These are phyloP conservation scores for Adansonia grandidieri DNA, from an alignment of 441 rosid genomes.

Conservation along the genomic window DNA sequence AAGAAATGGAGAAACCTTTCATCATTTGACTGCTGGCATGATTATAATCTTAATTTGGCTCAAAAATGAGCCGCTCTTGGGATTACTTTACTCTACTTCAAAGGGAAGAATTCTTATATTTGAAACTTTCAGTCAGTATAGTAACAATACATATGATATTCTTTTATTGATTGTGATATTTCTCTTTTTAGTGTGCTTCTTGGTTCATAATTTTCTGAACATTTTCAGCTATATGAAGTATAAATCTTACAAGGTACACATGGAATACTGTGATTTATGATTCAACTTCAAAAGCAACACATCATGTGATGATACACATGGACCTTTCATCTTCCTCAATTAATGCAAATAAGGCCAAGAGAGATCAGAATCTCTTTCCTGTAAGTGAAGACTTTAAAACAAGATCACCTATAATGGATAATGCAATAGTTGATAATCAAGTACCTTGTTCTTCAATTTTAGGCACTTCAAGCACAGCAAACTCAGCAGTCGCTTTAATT, in stretches of 20 bases:
- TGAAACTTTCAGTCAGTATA: neutral
- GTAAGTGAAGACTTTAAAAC: neutral
- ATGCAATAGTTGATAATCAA: conserved; percentile 9
- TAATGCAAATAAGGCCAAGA: neutral
- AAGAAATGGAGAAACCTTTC: neutral
- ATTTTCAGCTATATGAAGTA: neutral
- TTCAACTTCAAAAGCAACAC: conserved; percentile 10
- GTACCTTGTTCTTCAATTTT: conserved; percentile 81
- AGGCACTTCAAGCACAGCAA: conserved; percentile 87
- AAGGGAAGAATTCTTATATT: neutral
- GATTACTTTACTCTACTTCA: neutral
- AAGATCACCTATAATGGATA: conserved; percentile 1
- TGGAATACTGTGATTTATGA: neutral
- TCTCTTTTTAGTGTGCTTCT: neutral
- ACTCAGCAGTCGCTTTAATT: conserved; percentile 75
- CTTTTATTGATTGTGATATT: conserved; percentile 8
- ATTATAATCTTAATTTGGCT: neutral
- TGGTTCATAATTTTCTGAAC: neutral
- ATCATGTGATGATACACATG: neutral
- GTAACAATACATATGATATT: conserved; percentile 5
- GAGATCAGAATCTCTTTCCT: neutral
- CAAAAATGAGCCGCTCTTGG: neutral
- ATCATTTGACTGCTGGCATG: neutral
- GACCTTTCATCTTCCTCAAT: conserved; percentile 1
- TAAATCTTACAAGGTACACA: neutral